Conservation (phyloP, 106 monocot genomes). For the Platanthera guangdongensis region DNA sequence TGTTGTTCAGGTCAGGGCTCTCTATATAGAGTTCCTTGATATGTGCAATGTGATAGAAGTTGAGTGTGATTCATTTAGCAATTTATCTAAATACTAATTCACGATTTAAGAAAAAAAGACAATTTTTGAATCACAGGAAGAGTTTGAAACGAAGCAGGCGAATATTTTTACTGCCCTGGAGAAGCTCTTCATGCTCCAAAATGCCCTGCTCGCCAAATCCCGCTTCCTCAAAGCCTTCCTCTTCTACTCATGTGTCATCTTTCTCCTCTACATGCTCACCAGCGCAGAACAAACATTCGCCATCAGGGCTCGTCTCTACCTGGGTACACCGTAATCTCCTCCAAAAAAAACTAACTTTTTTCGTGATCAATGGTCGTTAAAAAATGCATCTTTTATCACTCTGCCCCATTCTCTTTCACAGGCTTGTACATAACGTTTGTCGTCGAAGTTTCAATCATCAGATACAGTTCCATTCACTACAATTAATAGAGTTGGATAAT, state of each 20-base stretch:
- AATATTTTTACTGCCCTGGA: conserved; percentile 78
- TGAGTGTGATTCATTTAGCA: too few relatives aligned
- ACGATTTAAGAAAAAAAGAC: neutral
- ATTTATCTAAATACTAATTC: neutral
- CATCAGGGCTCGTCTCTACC: conserved; percentile 64
- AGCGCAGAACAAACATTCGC: conserved; percentile 75
- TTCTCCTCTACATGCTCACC: conserved; percentile 83
- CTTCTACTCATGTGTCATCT: conserved; percentile 56
- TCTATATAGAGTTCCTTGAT: too few relatives aligned
- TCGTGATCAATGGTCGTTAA: neutral
- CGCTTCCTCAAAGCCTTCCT: conserved; percentile 85
- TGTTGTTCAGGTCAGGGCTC: too few relatives aligned
- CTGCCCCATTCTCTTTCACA: conserved; percentile 2
- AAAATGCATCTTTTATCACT: neutral
- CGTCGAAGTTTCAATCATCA: conserved; percentile 37
- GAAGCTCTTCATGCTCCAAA: conserved; percentile 71
- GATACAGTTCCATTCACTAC: conserved; percentile 20
- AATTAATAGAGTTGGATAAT: conserved; percentile 38
- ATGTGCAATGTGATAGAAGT: too few relatives aligned
- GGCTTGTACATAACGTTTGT: conserved; percentile 60
- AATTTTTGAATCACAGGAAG: conserved; percentile 37
- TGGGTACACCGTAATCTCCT: conserved; percentile 40
- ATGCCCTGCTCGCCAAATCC: conserved; percentile 67
- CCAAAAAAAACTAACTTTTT: neutral
- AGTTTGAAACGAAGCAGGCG: conserved; percentile 77